Evolutionary conservation across 2,329 filamentous ascomycete genomes (phyloP).

Genomic region (Fusarium chaquense): DNA sequence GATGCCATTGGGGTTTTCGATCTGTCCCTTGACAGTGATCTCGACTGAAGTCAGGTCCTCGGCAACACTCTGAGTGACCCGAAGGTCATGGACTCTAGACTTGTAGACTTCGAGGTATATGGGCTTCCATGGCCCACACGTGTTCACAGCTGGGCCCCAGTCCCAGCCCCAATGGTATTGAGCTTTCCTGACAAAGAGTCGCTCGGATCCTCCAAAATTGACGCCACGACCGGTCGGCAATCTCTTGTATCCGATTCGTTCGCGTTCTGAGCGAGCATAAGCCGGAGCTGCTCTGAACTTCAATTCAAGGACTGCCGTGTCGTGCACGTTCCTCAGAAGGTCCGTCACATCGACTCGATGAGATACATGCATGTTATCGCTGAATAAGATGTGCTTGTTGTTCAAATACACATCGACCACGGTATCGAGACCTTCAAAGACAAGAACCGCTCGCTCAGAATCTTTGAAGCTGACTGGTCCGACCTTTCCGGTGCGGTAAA

Average conservation of each 20-base stretch:
- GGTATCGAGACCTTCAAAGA: slow-evolving; percentile 11
- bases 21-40: not conserved
- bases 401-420: slow-evolving; percentile 3
- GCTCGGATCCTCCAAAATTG: slow-evolving; percentile 10
- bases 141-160: slow-evolving; percentile 13
- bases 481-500: not conserved
- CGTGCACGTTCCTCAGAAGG: fast-evolving
- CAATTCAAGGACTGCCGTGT: not conserved
- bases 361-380: not conserved
- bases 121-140: slow-evolving; percentile 7
- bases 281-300: not conserved
- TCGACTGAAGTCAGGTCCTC: not conserved
- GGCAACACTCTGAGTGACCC: not conserved
- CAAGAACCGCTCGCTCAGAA: not conserved
- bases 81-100: not conserved
- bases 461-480: fast-evolving
- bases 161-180: slow-evolving; percentile 28
- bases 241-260: slow-evolving; percentile 2
- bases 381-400: not conserved
- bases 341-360: not conserved
- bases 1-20: fast-evolving
- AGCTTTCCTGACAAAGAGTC: not conserved
- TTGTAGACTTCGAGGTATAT: not conserved
- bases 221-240: not conserved
- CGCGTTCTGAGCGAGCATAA: slow-evolving; percentile 1